Evolutionary conservation across 2,329 filamentous ascomycete genomes (phyloP).

Genomic region (Incumbomyces lentus): DNA sequence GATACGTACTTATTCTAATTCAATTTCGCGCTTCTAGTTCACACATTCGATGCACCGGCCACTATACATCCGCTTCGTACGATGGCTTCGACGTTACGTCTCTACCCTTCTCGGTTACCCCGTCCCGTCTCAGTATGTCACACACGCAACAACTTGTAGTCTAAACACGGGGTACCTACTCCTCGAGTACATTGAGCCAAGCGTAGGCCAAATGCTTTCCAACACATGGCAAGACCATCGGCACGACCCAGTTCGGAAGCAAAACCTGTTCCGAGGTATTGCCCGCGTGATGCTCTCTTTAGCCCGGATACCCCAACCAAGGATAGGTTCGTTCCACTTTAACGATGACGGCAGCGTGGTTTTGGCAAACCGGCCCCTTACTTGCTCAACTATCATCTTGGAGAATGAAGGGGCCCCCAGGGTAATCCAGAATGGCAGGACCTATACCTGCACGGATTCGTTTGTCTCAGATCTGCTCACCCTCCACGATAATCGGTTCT

Average conservation of each 20-base stretch:
- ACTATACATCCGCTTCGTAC: no score
- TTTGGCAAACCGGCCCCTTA: conserved; percentile 22
- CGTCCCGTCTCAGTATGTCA: no score
- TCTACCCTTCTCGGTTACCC: no score
- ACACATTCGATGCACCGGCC: no score
- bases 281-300: conserved; percentile 21
- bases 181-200: no score
- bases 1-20: no score
- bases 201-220: no score
- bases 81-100: no score
- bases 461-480: conserved; percentile 23
- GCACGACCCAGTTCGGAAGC: conserved; percentile 9
- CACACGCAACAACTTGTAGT: neutral
- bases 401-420: conserved; percentile 22
- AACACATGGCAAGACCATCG: conserved; percentile 1
- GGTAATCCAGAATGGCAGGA: conserved; percentile 17
- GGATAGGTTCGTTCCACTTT: conserved; percentile 21
- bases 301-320: conserved; percentile 12
- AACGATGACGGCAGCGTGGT: conserved; percentile 19
- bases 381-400: conserved; percentile 18
- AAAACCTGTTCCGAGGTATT: conserved; percentile 19
- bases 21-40: no score
- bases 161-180: neutral
- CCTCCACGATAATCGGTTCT: conserved; percentile 23
- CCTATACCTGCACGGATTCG: conserved; percentile 20